Conservation (phyloP, 345 rosid species). For the Populus ilicifolia region DNA sequence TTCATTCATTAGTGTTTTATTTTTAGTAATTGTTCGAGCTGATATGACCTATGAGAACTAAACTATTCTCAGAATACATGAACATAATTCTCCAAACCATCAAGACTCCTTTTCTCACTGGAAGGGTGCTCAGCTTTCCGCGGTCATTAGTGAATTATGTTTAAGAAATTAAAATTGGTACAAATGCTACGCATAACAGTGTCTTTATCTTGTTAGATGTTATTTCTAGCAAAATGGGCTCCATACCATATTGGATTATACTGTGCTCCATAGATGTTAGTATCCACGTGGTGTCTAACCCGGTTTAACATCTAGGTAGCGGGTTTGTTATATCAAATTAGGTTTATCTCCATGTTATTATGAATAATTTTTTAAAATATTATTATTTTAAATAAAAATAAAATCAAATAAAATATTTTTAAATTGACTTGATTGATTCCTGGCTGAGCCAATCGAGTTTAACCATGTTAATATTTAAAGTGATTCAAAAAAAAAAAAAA, state of each 20-base stretch:
- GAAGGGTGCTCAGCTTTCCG: neutral
- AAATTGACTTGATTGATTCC: fast-evolving
- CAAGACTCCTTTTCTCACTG: neutral
- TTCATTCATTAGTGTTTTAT: neutral
- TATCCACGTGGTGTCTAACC: fast-evolving
- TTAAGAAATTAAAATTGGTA: too few relatives aligned
- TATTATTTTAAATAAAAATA: too few relatives aligned
- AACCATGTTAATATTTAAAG: too few relatives aligned
- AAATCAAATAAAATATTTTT: too few relatives aligned
- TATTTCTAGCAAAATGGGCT: too few relatives aligned
- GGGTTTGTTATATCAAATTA: too few relatives aligned
- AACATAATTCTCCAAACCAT: neutral
- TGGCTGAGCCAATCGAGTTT: fast-evolving
- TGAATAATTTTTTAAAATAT: too few relatives aligned
- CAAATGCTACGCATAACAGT: neutral
- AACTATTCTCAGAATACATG: neutral
- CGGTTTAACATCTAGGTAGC: too few relatives aligned
- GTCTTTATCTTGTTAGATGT: neutral
- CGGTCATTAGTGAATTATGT: too few relatives aligned
- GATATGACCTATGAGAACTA: neutral
- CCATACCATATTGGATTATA: too few relatives aligned
- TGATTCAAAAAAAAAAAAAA: too few relatives aligned
- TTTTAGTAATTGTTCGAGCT: neutral
- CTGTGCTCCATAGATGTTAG: too few relatives aligned
- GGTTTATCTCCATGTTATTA: fast-evolving